Base-by-base conservation (phyloP, 2,329 filamentous ascomycete species). In the Aureobasidium sp. region DNA sequence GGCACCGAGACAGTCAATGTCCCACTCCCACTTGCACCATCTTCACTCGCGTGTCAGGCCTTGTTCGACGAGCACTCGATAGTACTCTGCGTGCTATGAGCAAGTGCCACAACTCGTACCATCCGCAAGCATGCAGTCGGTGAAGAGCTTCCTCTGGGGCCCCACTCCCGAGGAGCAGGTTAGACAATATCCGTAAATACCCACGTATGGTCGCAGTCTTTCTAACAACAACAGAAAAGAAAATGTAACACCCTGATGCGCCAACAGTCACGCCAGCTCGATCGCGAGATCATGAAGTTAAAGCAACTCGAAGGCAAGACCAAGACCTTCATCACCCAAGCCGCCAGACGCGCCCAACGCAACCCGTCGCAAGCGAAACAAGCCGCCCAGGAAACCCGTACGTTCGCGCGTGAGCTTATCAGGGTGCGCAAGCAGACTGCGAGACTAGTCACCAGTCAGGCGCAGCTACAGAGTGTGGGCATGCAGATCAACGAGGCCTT, bases 401-500 rank as follows among this genome's bases (percentile, higher is more conserved):
- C 88, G 66, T 96, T 97, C 74, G 94, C 94, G 29, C 83, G 86
- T 67, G 93, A 97, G 75, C 83, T 97, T 54, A 85, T 97, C 65
- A 86, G 89, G 58, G 84, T 90, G 63, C 89, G 94, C 66, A 90
- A 88, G 72, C 86, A 91, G 65, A 83, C 82, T 21, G 77, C 81
- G 34, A 86, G 94, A 5, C 82, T 97, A 42, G 81, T 88, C 21
- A 97, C 93, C 0, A 88, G 87, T 69, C 95, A 95, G 73, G 94
- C 94, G 2, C 94, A 97, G 77, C 83, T 99, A 52, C 86, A 87
- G 72, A 93, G 88, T 67, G 93, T 99, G 47, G 88, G 93, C 75
- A 96, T 97, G 91, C 94, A 97, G 77, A 93, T 99, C 71, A 91
- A 92, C 71, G 93, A 97, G 78, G 92, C 94, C 1, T 97, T 97